Percentiles rank a stretch among this genome's conserved stretches.
Conservation (phyloP, 208 protist genomes). For the Ichthyophonus hoferi region DNA sequence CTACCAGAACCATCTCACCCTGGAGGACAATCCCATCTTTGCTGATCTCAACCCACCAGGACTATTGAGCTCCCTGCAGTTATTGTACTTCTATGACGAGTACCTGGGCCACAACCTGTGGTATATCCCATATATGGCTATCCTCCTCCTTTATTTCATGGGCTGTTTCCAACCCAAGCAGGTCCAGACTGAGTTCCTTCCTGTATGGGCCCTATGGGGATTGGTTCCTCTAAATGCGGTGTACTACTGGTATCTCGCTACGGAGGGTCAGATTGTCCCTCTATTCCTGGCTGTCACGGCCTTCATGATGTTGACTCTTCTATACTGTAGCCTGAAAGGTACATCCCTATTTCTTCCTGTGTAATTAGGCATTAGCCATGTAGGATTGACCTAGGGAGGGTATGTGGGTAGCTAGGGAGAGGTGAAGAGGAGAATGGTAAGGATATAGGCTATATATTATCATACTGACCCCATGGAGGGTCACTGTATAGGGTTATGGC, state of each 20-base stretch:
- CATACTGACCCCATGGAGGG: neutral
- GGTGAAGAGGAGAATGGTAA: neutral
- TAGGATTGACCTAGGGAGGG: too few relatives aligned
- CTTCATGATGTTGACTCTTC: too few relatives aligned
- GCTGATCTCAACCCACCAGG: neutral
- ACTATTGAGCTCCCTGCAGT: neutral
- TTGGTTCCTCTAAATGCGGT: neutral
- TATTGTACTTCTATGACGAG: constrained; percentile 21
- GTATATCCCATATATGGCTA: constrained; percentile 1
- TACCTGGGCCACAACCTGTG: constrained; percentile 7
- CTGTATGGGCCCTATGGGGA: neutral
- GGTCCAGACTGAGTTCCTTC: neutral
- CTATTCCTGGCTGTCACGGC: neutral
- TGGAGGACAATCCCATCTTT: constrained; percentile 3
- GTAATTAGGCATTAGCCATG: too few relatives aligned
- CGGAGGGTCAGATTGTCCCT: constrained; percentile 9
- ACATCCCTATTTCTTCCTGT: too few relatives aligned
- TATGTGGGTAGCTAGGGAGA: neutral
- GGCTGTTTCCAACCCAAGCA: neutral
- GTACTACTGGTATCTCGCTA: constrained; percentile 20
- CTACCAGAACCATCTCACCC: constrained; percentile 21
- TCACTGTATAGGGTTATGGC: neutral
- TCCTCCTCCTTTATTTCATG: neutral
- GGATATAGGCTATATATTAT: neutral
- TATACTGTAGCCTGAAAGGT: too few relatives aligned